Conservation (phyloP, 1,284 basidiomycete genomes). For the Heterobasidion irregulare region DNA sequence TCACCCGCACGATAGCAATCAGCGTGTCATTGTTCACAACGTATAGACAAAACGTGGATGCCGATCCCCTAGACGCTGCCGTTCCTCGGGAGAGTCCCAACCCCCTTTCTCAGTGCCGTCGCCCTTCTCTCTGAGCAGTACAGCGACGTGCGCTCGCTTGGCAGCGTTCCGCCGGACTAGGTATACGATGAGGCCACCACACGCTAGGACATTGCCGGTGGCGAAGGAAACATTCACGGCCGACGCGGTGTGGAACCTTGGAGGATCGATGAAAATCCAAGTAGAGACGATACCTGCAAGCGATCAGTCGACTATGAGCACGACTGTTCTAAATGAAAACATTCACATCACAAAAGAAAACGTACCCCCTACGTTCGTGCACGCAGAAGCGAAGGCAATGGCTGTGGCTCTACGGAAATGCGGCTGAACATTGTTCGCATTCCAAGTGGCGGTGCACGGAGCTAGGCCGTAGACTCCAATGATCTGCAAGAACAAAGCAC, state of each 20-base stretch:
- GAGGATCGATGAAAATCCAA: constrained; percentile 4
- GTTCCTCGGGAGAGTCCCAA: constrained; percentile 10
- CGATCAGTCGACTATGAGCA: not conserved
- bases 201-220: constrained; percentile 1
- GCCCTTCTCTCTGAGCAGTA: constrained; percentile 1
- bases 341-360: not conserved
- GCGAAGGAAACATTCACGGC: constrained; percentile 9
- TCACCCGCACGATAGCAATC: not conserved
- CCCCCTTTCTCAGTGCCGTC: not conserved
- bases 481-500: constrained; percentile 41
- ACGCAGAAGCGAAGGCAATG: constrained; percentile 44
- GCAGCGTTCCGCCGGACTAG: constrained; percentile 1
- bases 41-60: constrained; percentile 12
- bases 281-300: constrained; percentile 20
- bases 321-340: not conserved
- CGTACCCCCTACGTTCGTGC: constrained; percentile 43
- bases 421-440: constrained; percentile 50
- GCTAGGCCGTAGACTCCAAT: constrained; percentile 35
- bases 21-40: not conserved
- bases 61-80: constrained; percentile 10
- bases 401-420: constrained; percentile 45
- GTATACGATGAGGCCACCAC: constrained; percentile 2
- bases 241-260: constrained; percentile 10
- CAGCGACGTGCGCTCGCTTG: constrained; percentile 6
- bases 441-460: constrained; percentile 40